A percentile compares a stretch with the other conserved stretches of the same genome.
Evolutionary conservation across 225 moss, liverwort and hornwort species (phyloP).

Genomic region (Sphagnum tenellum): DNA sequence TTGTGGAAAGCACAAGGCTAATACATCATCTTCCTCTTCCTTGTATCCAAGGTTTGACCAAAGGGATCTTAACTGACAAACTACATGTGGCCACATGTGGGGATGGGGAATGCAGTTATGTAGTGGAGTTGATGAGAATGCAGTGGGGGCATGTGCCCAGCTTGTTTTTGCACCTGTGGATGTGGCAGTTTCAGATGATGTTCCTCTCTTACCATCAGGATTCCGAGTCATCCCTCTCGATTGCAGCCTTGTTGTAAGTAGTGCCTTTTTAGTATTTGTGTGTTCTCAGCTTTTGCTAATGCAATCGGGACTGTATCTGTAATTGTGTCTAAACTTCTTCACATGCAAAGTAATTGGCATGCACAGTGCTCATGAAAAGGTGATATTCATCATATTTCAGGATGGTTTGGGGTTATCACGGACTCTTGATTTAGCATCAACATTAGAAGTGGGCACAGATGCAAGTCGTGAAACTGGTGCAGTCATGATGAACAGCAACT

Average conservation of each 20-base stretch:
- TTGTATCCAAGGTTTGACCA: too few relatives aligned
- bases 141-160: conserved; percentile 66
- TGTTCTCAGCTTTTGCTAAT: too few relatives aligned
- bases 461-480: conserved; percentile 59
- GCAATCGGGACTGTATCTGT: background rate
- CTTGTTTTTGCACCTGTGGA: conserved; percentile 69
- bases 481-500: conserved; percentile 30
- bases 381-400: conserved; percentile 10
- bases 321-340: background rate
- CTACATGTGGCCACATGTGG: background rate
- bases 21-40: too few relatives aligned
- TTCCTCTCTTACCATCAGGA: conserved; percentile 62
- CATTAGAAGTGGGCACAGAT: conserved; percentile 60
- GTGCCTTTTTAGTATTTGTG: too few relatives aligned
- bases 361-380: background rate
- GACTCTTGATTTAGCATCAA: conserved; percentile 58
- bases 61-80: too few relatives aligned
- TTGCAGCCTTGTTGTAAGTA: conserved; percentile 41
- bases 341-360: background rate
- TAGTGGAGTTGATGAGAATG: conserved; percentile 61
- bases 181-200: conserved; percentile 56
- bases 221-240: conserved; percentile 68
- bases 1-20: too few relatives aligned
- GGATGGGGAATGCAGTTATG: conserved; percentile 28
- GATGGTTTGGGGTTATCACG: conserved; percentile 58